Percentiles rank a stretch among this genome's conserved stretches.
Evolutionary conservation across 2,329 filamentous ascomycete species (phyloP).

Genomic region (Trichoderma afroharzianum): DNA sequence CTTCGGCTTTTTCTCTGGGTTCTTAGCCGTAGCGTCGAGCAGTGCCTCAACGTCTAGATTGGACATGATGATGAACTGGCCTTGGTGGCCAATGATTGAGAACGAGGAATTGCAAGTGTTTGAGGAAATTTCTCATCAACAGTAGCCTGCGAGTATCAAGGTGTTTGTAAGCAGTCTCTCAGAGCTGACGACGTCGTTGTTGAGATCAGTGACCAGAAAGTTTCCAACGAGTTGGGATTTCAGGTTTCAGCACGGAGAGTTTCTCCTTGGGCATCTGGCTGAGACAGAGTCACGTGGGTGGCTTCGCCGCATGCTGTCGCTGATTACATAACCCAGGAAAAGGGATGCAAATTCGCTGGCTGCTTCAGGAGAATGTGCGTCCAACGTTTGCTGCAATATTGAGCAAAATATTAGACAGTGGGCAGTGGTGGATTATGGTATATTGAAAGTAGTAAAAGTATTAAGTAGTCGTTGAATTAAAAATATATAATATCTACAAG

Average conservation of each 20-base stretch:
- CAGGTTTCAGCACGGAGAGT: background rate
- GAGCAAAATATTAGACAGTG: background rate
- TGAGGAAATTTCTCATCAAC: background rate
- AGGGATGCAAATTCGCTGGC: background rate
- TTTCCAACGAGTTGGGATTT: background rate
- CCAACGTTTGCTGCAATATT: background rate
- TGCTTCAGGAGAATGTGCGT: background rate
- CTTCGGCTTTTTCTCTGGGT: constrained; percentile 47
- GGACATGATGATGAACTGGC: constrained; percentile 39
- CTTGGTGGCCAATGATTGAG: background rate
- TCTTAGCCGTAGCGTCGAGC: constrained; percentile 77
- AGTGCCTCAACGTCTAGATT: constrained; percentile 79
- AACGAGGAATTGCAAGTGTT: background rate
- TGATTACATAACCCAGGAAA: background rate
- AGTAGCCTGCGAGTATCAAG: background rate
- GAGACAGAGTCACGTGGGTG: background rate
- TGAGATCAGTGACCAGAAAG: background rate
- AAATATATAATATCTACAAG: background rate
- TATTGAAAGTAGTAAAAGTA: background rate
- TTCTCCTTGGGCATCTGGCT: constrained; percentile 4
- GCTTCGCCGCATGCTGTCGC: background rate
- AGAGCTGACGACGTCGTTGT: background rate
- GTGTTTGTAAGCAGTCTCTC: background rate
- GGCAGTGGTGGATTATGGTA: background rate
- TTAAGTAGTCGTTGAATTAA: constrained; percentile 4